phyloP scores from a whole-genome alignment of 2,329 filamentous ascomycete genomes.

The Akanthomyces uredinophilus region DNA sequence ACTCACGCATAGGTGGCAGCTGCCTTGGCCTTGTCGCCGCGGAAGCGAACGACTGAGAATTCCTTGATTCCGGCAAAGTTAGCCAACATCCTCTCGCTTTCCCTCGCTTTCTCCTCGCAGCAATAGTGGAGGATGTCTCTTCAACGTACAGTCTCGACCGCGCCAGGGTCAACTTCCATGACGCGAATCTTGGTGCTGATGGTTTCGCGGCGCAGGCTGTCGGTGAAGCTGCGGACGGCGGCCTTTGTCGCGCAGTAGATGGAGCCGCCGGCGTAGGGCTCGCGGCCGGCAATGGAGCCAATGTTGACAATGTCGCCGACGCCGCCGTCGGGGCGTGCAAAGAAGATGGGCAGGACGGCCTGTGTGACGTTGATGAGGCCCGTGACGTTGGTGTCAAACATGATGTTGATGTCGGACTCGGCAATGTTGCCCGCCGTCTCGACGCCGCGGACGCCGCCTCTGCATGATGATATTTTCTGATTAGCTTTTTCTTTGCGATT shows the following conservation, averaged over 20 bases:
- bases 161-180: slow-evolving; percentile 85
- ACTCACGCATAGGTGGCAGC: slow-evolving; percentile 81
- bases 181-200: slow-evolving; percentile 75
- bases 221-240: slow-evolving; percentile 79
- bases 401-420: slow-evolving; percentile 74
- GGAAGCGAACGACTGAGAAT: slow-evolving; percentile 83
- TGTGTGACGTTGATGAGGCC: slow-evolving; percentile 97
- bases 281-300: slow-evolving; percentile 84
- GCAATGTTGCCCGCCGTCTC: slow-evolving; percentile 80
- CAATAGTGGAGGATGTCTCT: not conserved
- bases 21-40: slow-evolving; percentile 83
- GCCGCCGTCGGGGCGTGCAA: slow-evolving; percentile 68
- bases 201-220: slow-evolving; percentile 75
- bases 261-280: slow-evolving; percentile 76
- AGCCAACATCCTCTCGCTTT: not conserved
- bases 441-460: slow-evolving; percentile 83
- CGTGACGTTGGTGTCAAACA: slow-evolving; percentile 92
- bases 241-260: slow-evolving; percentile 95
- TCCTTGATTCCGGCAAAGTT: slow-evolving; percentile 47
- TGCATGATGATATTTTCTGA: slow-evolving; percentile 28
- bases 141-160: slow-evolving; percentile 72
- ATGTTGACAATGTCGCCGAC: slow-evolving; percentile 92
- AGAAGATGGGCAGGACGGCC: slow-evolving; percentile 77
- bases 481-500: slow-evolving; percentile 13
- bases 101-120: not conserved